Base-by-base conservation (phyloP, 2,329 filamentous ascomycete genomes). In the Raffaelea deltoideospora region DNA sequence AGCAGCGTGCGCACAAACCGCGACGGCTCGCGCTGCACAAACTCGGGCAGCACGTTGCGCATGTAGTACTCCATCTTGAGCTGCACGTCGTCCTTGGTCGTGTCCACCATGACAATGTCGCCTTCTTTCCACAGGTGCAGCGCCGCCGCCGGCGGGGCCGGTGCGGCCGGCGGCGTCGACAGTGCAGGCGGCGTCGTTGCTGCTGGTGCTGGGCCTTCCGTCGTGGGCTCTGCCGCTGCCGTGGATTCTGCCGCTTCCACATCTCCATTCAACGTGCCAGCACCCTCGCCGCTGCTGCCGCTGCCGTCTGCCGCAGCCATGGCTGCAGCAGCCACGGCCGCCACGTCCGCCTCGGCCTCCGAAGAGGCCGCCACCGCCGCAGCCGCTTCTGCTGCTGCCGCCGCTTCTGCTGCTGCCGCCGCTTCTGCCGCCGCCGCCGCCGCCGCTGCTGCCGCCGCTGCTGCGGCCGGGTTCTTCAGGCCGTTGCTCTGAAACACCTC, bases 61-160 rank as follows among this genome's bases (percentile, higher is more conserved):
- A 76, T 70, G 39, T 79, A 79, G 18, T 56, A 54, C 47, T 78
- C 72, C 14, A 78, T 60, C 45, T 70, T 72, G 20, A 55, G 57
- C 1, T 72, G 67, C 5, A 78, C 58, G 40, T 78, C 73, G 43
- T 76, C 72, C 30, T 61, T 65, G 31, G 74, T 68, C 42, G 67
- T 68, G 44, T 78, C 72, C 29, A 79, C 65, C 59, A 78, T 70
- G 41, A 73, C 60, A 28, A 61, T 53, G 34, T 45, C 45, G 30
- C 39, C 45, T 10, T 41, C 26, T 32, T 44, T 40, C 39, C 41
- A 46, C 17, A 44, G 40, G 20, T 43, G 42, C 32, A 42, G 37
- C 23, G 41, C 36, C n/a, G 37, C 29, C 18, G 58, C 51, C 42
- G 58, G 52, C 23, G 54, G 51, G 19, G 57, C 35, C 53, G 45